phyloP scores from a whole-genome alignment of 371 early-diverging fungal species.

The Quaeritorhiza haematococci region DNA sequence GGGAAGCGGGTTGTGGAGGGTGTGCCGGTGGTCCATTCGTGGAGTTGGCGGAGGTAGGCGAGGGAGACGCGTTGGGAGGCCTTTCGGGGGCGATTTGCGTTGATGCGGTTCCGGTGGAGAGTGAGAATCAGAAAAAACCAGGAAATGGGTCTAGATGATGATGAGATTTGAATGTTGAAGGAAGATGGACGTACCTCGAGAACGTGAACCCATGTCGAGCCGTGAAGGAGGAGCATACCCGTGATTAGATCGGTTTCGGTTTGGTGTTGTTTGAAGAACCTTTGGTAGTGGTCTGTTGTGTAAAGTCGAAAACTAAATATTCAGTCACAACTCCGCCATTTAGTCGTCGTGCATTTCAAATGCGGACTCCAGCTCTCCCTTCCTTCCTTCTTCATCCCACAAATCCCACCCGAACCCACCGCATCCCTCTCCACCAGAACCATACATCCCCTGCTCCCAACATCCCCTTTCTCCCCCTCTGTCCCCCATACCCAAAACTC shows the following conservation, averaged over 20 bases:
- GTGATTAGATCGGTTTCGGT: constrained; percentile 39
- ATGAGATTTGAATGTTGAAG: no score
- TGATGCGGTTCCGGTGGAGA: neutral
- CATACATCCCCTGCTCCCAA: no score
- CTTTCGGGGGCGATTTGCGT: neutral
- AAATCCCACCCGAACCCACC: no score
- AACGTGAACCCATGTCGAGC: constrained; percentile 26
- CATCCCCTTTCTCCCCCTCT: no score
- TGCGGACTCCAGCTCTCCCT: no score
- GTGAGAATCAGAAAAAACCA: neutral
- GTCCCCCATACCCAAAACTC: neutral
- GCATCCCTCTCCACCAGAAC: no score
- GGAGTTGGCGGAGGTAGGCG: constrained; percentile 24
- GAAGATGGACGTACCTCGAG: no score
- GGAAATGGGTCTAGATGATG: neutral
- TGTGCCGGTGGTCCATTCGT: no score
- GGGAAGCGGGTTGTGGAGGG: no score
- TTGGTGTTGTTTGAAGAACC: constrained; percentile 37
- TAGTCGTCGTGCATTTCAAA: no score
- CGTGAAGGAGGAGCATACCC: constrained; percentile 32
- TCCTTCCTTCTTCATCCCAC: no score
- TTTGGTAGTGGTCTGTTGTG: constrained; percentile 32
- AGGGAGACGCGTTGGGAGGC: constrained; percentile 18
- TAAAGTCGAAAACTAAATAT: neutral
- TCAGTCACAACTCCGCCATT: neutral